These are phyloP conservation scores for Flaveria bidentis DNA, from an alignment of 129 eudicot species.

Conservation along the genomic window DNA sequence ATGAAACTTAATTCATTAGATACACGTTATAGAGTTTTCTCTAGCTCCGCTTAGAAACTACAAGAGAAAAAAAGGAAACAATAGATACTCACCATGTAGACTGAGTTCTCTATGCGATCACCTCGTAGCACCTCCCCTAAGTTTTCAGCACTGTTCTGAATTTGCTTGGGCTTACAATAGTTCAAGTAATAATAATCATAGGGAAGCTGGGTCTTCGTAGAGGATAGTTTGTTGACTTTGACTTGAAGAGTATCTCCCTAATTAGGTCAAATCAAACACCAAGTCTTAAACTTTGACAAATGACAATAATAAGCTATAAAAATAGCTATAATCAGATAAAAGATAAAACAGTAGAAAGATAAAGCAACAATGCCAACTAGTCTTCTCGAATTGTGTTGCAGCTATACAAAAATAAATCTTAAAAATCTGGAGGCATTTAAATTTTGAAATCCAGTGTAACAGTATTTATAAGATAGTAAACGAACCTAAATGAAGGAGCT, in stretches of 20 bases:
- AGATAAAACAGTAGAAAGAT: neutral
- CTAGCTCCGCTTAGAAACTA: neutral
- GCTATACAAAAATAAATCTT: neutral
- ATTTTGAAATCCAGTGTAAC: neutral
- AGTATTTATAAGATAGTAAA: conserved; percentile 1
- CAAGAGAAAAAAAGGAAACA: neutral
- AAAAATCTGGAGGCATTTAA: neutral
- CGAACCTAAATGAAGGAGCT: conserved; percentile 1
- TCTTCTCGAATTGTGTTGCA: conserved; percentile 7
- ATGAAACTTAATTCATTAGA: conserved; percentile 14
- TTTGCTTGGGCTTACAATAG: conserved; percentile 82
- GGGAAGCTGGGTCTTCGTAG: conserved; percentile 96
- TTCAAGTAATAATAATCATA: conserved; percentile 91
- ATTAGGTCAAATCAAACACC: neutral
- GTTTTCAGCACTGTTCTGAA: conserved; percentile 85
- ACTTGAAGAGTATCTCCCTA: conserved; percentile 95
- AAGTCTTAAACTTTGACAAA: conserved; percentile 2
- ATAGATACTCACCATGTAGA: conserved; percentile 59
- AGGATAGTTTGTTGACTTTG: conserved; percentile 95
- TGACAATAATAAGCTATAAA: conserved; percentile 8
- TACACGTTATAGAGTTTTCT: neutral
- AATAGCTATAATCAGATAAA: neutral
- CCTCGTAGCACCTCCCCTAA: conserved; percentile 96
- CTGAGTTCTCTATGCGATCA: conserved; percentile 94
- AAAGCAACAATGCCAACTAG: neutral